A percentile compares a stretch with the other conserved stretches of the same genome.
Evolutionary conservation across 2,329 filamentous ascomycete genomes (phyloP).

Genomic region (Mycogone perniciosa): DNA sequence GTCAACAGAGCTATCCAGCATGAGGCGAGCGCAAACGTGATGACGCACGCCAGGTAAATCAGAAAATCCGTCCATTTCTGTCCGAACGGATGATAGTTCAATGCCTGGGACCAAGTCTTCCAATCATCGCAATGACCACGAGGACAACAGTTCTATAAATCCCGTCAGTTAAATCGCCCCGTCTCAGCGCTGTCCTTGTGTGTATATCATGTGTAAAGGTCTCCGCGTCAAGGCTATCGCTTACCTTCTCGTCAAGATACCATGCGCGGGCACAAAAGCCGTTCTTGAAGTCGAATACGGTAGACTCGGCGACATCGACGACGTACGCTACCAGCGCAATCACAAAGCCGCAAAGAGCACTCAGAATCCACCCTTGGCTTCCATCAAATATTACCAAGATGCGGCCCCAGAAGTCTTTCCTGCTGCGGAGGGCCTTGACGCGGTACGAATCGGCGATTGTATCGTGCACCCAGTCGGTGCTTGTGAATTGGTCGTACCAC

Average conservation of each 20-base stretch:
- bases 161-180: conserved; percentile 8
- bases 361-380: conserved; percentile 88
- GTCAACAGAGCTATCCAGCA: conserved; percentile 80
- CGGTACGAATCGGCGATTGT: conserved; percentile 91
- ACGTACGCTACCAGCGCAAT: conserved; percentile 82
- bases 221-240: neutral
- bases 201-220: neutral
- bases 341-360: conserved; percentile 79
- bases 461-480: conserved; percentile 97
- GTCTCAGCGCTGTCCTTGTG: neutral
- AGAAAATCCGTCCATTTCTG: conserved; percentile 65
- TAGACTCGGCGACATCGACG: conserved; percentile 79
- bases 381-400: conserved; percentile 73
- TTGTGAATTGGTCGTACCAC: conserved; percentile 98
- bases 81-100: conserved; percentile 40
- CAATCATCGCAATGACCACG: conserved; percentile 50
- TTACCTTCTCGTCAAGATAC: conserved; percentile 64
- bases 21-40: conserved; percentile 62
- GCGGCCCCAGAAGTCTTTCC: conserved; percentile 81
- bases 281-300: conserved; percentile 84
- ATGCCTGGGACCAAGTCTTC: conserved; percentile 48
- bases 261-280: conserved; percentile 72
- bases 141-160: conserved; percentile 46
- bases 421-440: conserved; percentile 71
- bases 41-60: conserved; percentile 66